Conservation (phyloP, 1,284 basidiomycete genomes). For the Moesziomyces sp. region DNA sequence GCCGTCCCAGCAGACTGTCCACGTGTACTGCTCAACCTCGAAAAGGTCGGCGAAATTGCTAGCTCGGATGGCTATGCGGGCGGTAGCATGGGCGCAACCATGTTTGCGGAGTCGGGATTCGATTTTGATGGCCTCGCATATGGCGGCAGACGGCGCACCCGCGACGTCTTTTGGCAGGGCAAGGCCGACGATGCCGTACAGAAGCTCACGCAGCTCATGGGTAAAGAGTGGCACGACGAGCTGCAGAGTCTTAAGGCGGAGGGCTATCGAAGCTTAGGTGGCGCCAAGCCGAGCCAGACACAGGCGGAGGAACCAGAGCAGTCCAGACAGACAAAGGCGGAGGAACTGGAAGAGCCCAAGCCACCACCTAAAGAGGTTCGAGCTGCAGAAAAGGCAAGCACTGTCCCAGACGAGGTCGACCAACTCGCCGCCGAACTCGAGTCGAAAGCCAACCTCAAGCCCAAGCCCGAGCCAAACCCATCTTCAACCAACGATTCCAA, state of each 20-base stretch:
- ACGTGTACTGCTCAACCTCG: slow-evolving; percentile 72
- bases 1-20: slow-evolving; percentile 69
- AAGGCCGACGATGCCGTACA: slow-evolving; percentile 57
- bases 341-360: neutral
- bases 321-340: neutral
- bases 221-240: slow-evolving; percentile 49
- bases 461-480: neutral
- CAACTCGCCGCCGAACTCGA: slow-evolving; percentile 18
- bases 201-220: slow-evolving; percentile 46
- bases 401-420: neutral
- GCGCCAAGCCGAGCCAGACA: slow-evolving; percentile 1
- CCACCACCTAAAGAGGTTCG: too few species aligned
- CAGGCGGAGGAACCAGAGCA: neutral
- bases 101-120: slow-evolving; percentile 56
- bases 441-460: slow-evolving; percentile 19
- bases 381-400: too few species aligned
- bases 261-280: slow-evolving; percentile 20
- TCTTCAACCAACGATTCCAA: neutral
- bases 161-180: slow-evolving; percentile 60
- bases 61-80: slow-evolving; percentile 69
- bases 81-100: slow-evolving; percentile 53
- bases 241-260: slow-evolving; percentile 24
- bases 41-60: slow-evolving; percentile 70
- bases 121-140: slow-evolving; percentile 59
- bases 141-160: slow-evolving; percentile 32